Percentiles rank a stretch among this genome's conserved stretches.
phyloP scores from a whole-genome alignment of 768 basidiomycete species.

The Mycena olivaceomarginata region DNA sequence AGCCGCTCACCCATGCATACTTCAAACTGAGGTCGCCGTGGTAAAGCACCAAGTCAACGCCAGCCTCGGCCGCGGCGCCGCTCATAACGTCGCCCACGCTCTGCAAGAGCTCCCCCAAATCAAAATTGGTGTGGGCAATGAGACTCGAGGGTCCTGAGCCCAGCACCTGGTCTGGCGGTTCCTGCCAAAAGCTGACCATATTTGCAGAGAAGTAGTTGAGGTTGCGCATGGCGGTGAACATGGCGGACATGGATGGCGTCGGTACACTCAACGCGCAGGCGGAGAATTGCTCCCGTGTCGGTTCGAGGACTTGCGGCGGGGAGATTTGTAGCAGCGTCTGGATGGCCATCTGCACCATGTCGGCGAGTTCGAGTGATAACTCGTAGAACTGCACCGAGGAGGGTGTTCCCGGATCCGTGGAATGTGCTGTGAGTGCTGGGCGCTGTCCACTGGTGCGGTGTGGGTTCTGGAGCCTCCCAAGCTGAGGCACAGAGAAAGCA shows the following conservation, averaged over 20 bases:
- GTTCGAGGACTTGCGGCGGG: constrained; percentile 92
- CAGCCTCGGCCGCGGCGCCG: constrained; percentile 87
- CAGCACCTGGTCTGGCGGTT: constrained; percentile 45
- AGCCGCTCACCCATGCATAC: constrained; percentile 89
- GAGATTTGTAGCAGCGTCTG: constrained; percentile 95
- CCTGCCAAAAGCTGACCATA: constrained; percentile 73
- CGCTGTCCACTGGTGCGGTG: constrained; percentile 56
- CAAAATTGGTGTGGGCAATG: constrained; percentile 78
- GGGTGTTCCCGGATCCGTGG: constrained; percentile 42
- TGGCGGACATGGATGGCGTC: constrained; percentile 89
- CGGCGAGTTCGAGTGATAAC: constrained; percentile 91
- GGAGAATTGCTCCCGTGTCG: constrained; percentile 95
- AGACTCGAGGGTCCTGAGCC: constrained; percentile 24
- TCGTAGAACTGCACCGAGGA: constrained; percentile 70
- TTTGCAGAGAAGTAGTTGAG: constrained; percentile 96
- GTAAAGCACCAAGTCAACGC: constrained; percentile 94
- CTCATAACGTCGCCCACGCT: constrained; percentile 92
- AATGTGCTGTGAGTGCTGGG: constrained; percentile 16
- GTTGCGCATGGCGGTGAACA: constrained; percentile 95
- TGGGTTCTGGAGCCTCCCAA: constrained; percentile 86
- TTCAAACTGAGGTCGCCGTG: constrained; percentile 93
- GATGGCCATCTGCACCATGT: constrained; percentile 92
- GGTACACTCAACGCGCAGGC: constrained; percentile 93
- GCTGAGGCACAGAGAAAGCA: constrained; percentile 88
- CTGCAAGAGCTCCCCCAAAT: constrained; percentile 94